Base-by-base conservation (phyloP, 805 yeast species). In the Priceomyces medius region DNA sequence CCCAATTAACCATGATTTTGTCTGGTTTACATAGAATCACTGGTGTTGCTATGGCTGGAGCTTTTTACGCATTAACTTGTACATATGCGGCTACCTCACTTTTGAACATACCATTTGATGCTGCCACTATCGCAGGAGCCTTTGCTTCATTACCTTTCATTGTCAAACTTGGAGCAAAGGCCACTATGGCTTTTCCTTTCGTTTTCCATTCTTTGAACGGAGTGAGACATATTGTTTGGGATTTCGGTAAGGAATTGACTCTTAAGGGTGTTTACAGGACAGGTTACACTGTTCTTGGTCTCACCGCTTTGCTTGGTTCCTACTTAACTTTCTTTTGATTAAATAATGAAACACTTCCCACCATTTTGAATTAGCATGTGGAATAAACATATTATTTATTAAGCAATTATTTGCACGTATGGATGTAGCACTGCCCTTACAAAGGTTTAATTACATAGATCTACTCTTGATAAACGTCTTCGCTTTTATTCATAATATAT, bases 221-320 rank as follows among this genome's bases (percentile, higher is more conserved):
- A 55, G 46, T 91, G 49, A 88, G 99, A 78, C 99, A 93, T 65
- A 71, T 91, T 66, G 59, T 87, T 42, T 93, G 99, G 99, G 99
- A 93, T 64, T 63, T 81, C 40, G 96, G 96, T 63, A 74, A 71
- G 52, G 86, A 84, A 65, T 76, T 91, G 61, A 77, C 89, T 47
- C 58, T 87, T 53, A 80, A 84, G 59, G 97, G 96, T 53, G 97
- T 93, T 43, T 85, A 86, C 80, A 80, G 84, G 69, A 89, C 97
- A 27, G 98, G 97, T 49, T 87, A 88, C 68, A 71, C 79, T 36
- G 96, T 88, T 14, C 63, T 89, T 43, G 97, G 83, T 20, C 70
- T 79, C 53, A 69, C 81, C 18, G 79, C 75, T 24, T 46, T 73
- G 29, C 47, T 81, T 19, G 87, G 95, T 42, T 55, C 87, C 14